phyloP scores from a whole-genome alignment of 768 basidiomycete species.

The Mycena rosella region DNA sequence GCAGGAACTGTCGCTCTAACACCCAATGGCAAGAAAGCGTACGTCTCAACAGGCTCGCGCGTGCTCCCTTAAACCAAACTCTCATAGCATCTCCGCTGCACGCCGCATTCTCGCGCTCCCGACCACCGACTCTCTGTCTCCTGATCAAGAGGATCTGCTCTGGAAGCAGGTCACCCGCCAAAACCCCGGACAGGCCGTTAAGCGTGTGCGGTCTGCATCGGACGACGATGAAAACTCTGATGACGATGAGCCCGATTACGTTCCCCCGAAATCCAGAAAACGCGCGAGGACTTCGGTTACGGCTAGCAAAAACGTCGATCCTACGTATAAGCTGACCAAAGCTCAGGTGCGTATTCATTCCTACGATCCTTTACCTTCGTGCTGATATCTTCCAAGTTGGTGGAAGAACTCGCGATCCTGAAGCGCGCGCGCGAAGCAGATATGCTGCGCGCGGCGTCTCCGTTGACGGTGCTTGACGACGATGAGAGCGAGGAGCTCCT shows the following conservation, averaged over 20 bases:
- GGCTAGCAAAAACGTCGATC: constrained; percentile 34
- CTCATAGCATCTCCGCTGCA: constrained; percentile 47
- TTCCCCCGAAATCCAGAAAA: constrained; percentile 35
- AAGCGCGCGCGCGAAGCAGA: constrained; percentile 40
- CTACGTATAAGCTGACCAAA: constrained; percentile 54
- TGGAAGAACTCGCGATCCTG: constrained; percentile 43
- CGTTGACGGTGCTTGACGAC: constrained; percentile 50
- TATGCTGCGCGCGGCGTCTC: constrained; percentile 44
- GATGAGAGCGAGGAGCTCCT: constrained; percentile 44
- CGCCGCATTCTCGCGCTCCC: constrained; percentile 49
- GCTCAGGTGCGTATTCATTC: constrained; percentile 50
- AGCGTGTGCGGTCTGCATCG: constrained; percentile 23
- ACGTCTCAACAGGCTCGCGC: constrained; percentile 34
- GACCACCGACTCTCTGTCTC: constrained; percentile 40
- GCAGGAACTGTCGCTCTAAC: constrained; percentile 57
- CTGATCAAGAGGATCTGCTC: constrained; percentile 50
- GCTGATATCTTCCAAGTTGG: constrained; percentile 41
- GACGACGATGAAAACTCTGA: constrained; percentile 23
- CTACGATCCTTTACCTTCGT: background rate
- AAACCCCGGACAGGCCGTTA: constrained; percentile 4
- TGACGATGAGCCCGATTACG: constrained; percentile 22
- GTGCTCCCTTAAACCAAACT: background rate
- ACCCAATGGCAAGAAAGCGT: constrained; percentile 60
- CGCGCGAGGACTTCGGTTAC: constrained; percentile 38
- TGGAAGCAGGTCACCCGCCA: constrained; percentile 54